Evolutionary conservation across 352 stramenopile species (phyloP).

Genomic region (Globisporangium paddicum): DNA sequence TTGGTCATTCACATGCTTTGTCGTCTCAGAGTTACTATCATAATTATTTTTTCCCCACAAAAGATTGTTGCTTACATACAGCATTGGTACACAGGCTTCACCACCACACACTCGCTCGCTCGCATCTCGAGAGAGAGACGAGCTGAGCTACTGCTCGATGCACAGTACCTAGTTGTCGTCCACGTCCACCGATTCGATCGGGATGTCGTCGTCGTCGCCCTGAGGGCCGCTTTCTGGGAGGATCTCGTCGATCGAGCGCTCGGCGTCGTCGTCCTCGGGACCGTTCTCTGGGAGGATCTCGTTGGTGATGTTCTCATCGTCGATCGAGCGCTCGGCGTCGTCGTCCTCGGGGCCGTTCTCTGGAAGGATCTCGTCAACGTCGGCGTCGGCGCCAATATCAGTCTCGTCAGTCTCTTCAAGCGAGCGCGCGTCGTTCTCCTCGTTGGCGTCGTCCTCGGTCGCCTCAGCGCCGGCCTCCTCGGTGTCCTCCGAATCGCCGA

Average conservation of each 20-base stretch:
- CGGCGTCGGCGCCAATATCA: too few relatives aligned
- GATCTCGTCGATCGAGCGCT: too few relatives aligned
- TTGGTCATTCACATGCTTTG: background rate
- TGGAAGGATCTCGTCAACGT: constrained; percentile 8
- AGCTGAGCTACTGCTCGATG: too few relatives aligned
- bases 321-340: background rate
- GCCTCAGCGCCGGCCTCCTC: too few relatives aligned
- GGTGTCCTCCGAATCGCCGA: too few relatives aligned
- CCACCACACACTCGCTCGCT: background rate
- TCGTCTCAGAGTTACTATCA: constrained; percentile 2
- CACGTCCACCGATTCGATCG: too few relatives aligned
- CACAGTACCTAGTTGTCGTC: constrained; percentile 1
- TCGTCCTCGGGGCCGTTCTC: constrained; percentile 4
- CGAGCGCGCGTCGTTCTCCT: too few relatives aligned
- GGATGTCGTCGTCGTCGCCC: too few relatives aligned
- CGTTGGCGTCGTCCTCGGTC: too few relatives aligned
- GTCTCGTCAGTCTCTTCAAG: too few relatives aligned
- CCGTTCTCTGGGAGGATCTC: constrained; percentile 2
- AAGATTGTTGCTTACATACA: background rate
- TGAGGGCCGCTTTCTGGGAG: too few relatives aligned
- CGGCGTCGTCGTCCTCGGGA: background rate
- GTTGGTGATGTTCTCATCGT: too few relatives aligned
- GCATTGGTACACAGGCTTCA: background rate
- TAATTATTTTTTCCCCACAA: constrained; percentile 3
- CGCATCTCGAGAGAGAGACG: background rate